phyloP scores from a whole-genome alignment of 2,329 filamentous ascomycete genomes.

The Arthrobotrys entomopaga region DNA sequence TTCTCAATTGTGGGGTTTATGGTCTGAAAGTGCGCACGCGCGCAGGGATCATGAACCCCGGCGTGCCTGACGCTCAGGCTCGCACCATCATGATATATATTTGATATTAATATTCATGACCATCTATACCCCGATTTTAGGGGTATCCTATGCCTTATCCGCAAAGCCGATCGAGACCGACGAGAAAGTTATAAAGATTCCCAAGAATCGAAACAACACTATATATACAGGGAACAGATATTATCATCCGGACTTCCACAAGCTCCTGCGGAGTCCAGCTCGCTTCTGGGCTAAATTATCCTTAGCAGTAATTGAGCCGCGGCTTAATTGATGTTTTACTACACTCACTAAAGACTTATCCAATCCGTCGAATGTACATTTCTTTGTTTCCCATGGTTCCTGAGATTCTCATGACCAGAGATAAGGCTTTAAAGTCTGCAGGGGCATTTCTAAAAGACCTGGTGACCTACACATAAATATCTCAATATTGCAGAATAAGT shows the following conservation, averaged over 20 bases:
- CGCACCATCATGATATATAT: slow-evolving; percentile 19
- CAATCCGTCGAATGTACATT: neutral
- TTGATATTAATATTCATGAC: neutral
- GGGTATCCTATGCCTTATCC: slow-evolving; percentile 35
- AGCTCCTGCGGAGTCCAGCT: slow-evolving; percentile 31
- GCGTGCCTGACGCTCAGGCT: slow-evolving; percentile 48
- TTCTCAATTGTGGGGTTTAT: slow-evolving; percentile 26
- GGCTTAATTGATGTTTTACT: slow-evolving; percentile 3
- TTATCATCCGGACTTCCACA: slow-evolving; percentile 34
- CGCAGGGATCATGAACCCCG: slow-evolving; percentile 22
- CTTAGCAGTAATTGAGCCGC: neutral
- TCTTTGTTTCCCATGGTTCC: slow-evolving; percentile 28
- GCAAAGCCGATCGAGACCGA: slow-evolving; percentile 42
- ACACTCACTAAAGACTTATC: neutral
- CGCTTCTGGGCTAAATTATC: slow-evolving; percentile 24
- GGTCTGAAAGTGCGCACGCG: neutral
- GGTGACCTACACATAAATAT: neutral
- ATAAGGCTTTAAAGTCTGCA: slow-evolving; percentile 16
- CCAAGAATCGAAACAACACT: neutral
- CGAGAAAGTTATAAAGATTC: slow-evolving; percentile 5
- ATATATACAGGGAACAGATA: slow-evolving; percentile 13
- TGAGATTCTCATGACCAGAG: slow-evolving; percentile 33
- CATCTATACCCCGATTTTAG: slow-evolving; percentile 21
- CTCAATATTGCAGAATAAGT: neutral
- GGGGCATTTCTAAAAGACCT: slow-evolving; percentile 15